These are phyloP conservation scores for Eucalyptus camaldulensis DNA, from an alignment of 345 rosid species.

Conservation along the genomic window DNA sequence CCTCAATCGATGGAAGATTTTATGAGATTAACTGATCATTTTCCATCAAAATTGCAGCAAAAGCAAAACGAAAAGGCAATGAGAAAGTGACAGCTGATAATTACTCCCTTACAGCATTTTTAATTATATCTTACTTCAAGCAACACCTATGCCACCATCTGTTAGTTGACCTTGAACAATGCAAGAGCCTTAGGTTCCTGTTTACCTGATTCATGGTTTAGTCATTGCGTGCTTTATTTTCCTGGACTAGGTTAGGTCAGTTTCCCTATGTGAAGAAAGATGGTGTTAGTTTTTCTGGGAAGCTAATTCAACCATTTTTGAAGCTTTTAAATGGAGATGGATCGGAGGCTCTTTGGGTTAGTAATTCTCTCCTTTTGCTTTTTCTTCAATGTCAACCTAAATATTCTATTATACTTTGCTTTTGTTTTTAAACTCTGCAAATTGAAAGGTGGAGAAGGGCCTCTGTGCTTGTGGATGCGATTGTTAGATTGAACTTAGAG, in stretches of 20 bases:
- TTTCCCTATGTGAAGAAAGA: slow-evolving; percentile 64
- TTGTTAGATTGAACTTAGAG: background rate
- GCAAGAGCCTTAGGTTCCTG: background rate
- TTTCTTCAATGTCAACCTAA: background rate
- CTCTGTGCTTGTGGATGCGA: background rate
- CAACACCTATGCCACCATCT: background rate
- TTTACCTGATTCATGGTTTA: background rate
- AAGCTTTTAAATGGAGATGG: slow-evolving; percentile 59
- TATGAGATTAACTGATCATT: background rate
- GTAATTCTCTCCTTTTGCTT: background rate
- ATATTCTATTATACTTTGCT: background rate
- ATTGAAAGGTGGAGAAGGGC: background rate
- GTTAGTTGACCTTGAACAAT: background rate
- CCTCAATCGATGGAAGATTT: background rate
- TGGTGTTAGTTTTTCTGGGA: slow-evolving; percentile 45
- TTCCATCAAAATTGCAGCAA: background rate
- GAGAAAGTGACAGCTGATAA: background rate
- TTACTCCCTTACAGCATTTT: background rate
- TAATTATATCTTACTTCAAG: background rate
- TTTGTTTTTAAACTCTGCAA: background rate
- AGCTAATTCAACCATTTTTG: slow-evolving; percentile 50
- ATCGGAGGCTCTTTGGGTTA: slow-evolving; percentile 58
- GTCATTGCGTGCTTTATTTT: background rate
- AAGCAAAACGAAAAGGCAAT: background rate
- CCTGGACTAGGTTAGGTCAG: slow-evolving; percentile 47